A percentile compares a stretch with the other conserved stretches of the same genome.
Evolutionary conservation across 768 basidiomycete species (phyloP).

Genomic region (Mycena epipterygia): DNA sequence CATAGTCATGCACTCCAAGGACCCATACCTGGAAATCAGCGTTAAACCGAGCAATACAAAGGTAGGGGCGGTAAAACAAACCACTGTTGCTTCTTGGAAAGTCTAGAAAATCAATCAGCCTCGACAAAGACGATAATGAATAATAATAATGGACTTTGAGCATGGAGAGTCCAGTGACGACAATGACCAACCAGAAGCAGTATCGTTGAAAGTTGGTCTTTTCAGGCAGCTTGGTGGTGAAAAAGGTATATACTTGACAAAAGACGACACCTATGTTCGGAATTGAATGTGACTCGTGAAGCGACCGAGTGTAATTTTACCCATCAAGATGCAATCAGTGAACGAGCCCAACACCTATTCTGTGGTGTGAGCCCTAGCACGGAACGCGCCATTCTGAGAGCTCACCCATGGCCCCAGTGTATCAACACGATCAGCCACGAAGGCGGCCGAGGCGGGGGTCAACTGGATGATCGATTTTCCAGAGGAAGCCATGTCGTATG

Average conservation of each 20-base stretch:
- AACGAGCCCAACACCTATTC: conserved; percentile 5
- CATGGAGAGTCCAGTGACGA: conserved; percentile 6
- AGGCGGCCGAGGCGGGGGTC: background rate
- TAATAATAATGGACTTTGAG: conserved; percentile 5
- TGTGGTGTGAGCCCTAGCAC: background rate
- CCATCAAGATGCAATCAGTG: conserved; percentile 15
- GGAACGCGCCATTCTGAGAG: background rate
- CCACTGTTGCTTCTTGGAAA: background rate
- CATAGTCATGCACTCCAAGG: conserved; percentile 16
- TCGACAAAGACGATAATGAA: background rate
- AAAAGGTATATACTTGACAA: conserved; percentile 17
- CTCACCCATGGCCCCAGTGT: conserved; percentile 15
- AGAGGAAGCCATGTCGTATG: background rate
- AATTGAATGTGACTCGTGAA: background rate
- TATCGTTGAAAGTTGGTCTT: conserved; percentile 10
- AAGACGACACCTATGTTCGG: conserved; percentile 7
- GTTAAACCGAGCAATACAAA: background rate
- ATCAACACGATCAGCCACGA: conserved; percentile 9
- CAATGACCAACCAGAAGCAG: conserved; percentile 13
- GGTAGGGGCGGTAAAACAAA: background rate
- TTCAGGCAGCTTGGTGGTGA: background rate
- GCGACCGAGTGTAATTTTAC: background rate
- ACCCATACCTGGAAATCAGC: background rate
- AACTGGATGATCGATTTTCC: background rate
- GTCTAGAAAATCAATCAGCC: background rate